Evolutionary conservation across 371 early-diverging fungal genomes (phyloP), one percentile per base, ranked within the genome.

Genomic region (Lichtheimia ornata): DNA sequence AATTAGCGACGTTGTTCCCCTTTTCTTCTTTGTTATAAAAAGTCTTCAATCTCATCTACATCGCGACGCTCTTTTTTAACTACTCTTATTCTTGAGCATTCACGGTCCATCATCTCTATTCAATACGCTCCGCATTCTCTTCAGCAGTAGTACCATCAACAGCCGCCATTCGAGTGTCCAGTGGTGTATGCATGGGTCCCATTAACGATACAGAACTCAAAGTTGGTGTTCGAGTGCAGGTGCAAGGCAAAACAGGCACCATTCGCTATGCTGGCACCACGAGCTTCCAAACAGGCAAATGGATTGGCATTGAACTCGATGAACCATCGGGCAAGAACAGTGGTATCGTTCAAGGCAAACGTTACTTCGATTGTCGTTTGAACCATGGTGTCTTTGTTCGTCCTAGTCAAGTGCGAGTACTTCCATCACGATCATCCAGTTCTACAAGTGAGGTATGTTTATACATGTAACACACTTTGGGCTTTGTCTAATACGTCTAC

Each of bases 321-420:
- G 76, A 81, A 20, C 74, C 87, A 0, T 72, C 60, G 9, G 95
- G 95, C 6, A 94, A 92, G 64, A 92, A 95, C 71, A 79, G 88
- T 56, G 94, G 94, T 30, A 79, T 87, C 0, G 92, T 93, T 50
- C 79, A 89, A 44, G 91, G 90, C 50, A 82, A 77, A 54, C 84
- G 91, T 0, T 96, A 96, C 74, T 96, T 94, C 81, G 87, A 90
- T 4, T 92, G 93, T 63, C 75, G 65, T 58, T 66, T 84, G 14
- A 70, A 77, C 7, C 84, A 88, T 68, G 96, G 95, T 59, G 83
- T 94, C 22, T 96, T 96, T 84, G 90, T 92, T 28, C 76, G 93
- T 28, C 71, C 88, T 42, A 83, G 85, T 20, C 91, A 91, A 68
- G 84, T 89, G n/a, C 84, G 45, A 53, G 30, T 53, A 3, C 42